phyloP scores from a whole-genome alignment of 148 eudicot species.

The Agrostemma githago region DNA sequence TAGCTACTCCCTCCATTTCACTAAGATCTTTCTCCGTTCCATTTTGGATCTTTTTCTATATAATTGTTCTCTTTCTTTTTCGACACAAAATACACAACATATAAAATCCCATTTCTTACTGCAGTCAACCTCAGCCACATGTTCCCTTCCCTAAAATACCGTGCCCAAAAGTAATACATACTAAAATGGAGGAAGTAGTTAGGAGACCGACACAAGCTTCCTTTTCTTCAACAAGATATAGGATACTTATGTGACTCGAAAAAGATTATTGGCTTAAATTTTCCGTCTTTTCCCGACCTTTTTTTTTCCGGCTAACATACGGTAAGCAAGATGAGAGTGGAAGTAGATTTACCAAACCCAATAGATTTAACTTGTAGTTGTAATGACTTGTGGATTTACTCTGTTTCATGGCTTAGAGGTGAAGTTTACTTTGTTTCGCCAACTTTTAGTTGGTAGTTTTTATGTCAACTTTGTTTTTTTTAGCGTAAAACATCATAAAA shows the following conservation, averaged over 20 bases:
- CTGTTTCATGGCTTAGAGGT: conserved; percentile 2
- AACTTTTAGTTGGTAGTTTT: not conserved
- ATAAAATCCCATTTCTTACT: too few species aligned
- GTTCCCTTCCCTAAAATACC: too few species aligned
- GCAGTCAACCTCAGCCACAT: too few species aligned
- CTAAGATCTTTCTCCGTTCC: too few species aligned
- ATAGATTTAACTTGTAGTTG: conserved; percentile 1
- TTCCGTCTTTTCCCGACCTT: not conserved
- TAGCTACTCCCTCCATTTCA: too few species aligned
- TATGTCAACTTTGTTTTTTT: not conserved
- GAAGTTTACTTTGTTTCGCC: not conserved
- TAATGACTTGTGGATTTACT: not conserved
- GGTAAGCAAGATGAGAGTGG: conserved; percentile 2
- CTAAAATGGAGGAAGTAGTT: not conserved
- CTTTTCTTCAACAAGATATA: conserved; percentile 6
- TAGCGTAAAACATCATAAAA: not conserved
- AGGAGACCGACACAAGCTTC: conserved; percentile 7
- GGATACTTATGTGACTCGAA: not conserved
- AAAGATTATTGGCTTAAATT: conserved; percentile 14
- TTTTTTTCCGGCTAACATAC: not conserved
- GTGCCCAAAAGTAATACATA: too few species aligned
- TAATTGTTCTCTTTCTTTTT: too few species aligned
- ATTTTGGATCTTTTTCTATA: too few species aligned
- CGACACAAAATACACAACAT: too few species aligned
- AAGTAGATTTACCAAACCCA: conserved; percentile 2